Conservation (phyloP, 2,329 filamentous ascomycete species). For the Penicillium verrucosum region DNA sequence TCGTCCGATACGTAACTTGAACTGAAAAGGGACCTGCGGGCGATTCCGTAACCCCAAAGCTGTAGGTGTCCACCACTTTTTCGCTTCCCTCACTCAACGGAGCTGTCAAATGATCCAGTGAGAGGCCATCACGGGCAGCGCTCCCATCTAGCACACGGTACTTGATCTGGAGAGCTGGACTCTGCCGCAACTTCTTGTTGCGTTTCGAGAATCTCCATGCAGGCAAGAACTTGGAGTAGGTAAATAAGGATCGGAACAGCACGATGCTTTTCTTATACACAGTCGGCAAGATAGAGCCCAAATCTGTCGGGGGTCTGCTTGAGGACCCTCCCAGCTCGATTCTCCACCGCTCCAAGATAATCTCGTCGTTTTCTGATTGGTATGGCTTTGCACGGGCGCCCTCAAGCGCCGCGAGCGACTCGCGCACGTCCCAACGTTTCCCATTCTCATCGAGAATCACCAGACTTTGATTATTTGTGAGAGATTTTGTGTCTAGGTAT, state of each 20-base stretch:
- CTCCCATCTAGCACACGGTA: conserved; percentile 71
- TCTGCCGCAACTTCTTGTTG: conserved; percentile 64
- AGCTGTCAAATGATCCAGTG: conserved; percentile 66
- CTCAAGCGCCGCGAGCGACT: conserved; percentile 68
- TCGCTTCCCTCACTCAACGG: conserved; percentile 64
- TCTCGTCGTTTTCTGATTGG: conserved; percentile 59
- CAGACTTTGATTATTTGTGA: conserved; percentile 80
- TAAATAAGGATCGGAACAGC: conserved; percentile 84
- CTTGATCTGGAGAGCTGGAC: conserved; percentile 66
- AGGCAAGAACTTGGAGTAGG: conserved; percentile 76
- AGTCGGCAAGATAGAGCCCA: conserved; percentile 67
- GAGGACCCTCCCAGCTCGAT: conserved; percentile 70
- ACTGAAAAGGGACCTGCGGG: conserved; percentile 81
- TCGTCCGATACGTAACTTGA: conserved; percentile 77
- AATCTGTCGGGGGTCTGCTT: conserved; percentile 53
- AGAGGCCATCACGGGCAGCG: conserved; percentile 48
- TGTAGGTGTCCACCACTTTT: conserved; percentile 69
- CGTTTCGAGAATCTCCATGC: conserved; percentile 80
- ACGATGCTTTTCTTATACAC: conserved; percentile 98
- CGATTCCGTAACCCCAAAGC: conserved; percentile 80
- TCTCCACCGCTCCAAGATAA: conserved; percentile 87
- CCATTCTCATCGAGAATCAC: conserved; percentile 85
- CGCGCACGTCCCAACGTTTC: conserved; percentile 87
- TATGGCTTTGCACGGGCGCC: conserved; percentile 40
- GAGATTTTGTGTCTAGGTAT: conserved; percentile 73